phyloP scores from a whole-genome alignment of 106 monocot genomes.

The Dioscorea zingiberensis region DNA sequence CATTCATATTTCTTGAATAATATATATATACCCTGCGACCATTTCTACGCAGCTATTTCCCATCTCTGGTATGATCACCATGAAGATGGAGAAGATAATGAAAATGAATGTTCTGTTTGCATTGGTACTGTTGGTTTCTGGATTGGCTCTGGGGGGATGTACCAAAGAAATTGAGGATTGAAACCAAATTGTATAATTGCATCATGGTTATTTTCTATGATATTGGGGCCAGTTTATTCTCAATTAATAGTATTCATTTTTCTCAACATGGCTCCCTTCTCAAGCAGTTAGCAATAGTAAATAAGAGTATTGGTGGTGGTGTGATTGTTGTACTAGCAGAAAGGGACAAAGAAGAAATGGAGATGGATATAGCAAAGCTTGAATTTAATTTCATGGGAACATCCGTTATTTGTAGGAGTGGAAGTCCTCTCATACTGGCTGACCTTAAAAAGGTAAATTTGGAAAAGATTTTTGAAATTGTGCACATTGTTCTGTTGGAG shows the following conservation, averaged over 20 bases:
- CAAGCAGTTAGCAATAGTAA: slow-evolving; percentile 89
- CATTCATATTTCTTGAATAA: background rate
- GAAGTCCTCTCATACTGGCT: slow-evolving; percentile 90
- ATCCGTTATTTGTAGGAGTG: slow-evolving; percentile 92
- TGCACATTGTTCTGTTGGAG: too few relatives aligned
- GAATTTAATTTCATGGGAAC: slow-evolving; percentile 99
- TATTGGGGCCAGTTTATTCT: background rate
- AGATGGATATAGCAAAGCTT: slow-evolving; percentile 85
- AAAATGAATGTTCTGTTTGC: too few relatives aligned
- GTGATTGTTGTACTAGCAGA: slow-evolving; percentile 89
- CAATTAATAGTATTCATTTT: background rate
- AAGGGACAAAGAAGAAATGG: slow-evolving; percentile 97
- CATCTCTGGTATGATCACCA: too few relatives aligned
- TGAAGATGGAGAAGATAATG: too few relatives aligned
- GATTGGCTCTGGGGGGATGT: too few relatives aligned
- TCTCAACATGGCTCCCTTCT: slow-evolving; percentile 66
- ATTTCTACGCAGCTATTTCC: too few relatives aligned
- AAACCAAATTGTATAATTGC: too few relatives aligned
- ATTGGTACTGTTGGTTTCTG: too few relatives aligned
- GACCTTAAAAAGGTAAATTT: slow-evolving; percentile 79
- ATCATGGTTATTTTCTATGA: background rate
- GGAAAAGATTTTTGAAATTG: too few relatives aligned
- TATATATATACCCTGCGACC: too few relatives aligned
- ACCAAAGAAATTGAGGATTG: too few relatives aligned
- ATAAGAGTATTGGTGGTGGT: slow-evolving; percentile 88